These are phyloP conservation scores for Alnus glutinosa DNA, from an alignment of 306 rosid species.

Conservation along the genomic window DNA sequence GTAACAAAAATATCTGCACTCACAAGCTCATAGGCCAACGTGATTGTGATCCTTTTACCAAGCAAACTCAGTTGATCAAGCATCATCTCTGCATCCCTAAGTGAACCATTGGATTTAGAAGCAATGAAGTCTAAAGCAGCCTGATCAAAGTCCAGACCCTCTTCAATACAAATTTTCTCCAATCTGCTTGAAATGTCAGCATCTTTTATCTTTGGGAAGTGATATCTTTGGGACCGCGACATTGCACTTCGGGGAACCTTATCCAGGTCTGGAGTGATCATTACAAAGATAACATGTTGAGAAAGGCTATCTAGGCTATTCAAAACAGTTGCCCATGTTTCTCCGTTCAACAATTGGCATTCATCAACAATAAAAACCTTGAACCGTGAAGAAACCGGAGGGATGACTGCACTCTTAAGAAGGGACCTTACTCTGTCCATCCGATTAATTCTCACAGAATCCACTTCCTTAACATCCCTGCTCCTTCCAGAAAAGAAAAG, in stretches of 20 bases:
- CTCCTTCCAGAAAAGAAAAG: slow-evolving; percentile 70
- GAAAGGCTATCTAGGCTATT: slow-evolving; percentile 61
- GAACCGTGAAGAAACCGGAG: slow-evolving; percentile 62
- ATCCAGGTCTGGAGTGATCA: slow-evolving; percentile 75
- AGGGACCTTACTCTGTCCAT: slow-evolving; percentile 64
- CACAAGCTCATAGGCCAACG: slow-evolving; percentile 73
- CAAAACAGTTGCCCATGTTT: slow-evolving; percentile 67
- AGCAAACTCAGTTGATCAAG: slow-evolving; percentile 92
- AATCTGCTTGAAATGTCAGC: slow-evolving; percentile 61
- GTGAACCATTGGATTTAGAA: slow-evolving; percentile 69
- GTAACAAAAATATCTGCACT: slow-evolving; percentile 36
- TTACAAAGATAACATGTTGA: slow-evolving; percentile 65
- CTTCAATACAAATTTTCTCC: slow-evolving; percentile 56
- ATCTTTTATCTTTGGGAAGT: slow-evolving; percentile 73
- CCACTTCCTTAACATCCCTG: slow-evolving; percentile 71
- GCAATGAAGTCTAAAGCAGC: slow-evolving; percentile 71
- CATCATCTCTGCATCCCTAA: slow-evolving; percentile 93
- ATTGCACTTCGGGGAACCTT: slow-evolving; percentile 69
- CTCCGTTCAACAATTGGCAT: slow-evolving; percentile 67
- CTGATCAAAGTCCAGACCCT: slow-evolving; percentile 70
- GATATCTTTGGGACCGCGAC: slow-evolving; percentile 67
- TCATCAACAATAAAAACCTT: slow-evolving; percentile 86
- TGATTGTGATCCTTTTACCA: slow-evolving; percentile 59
- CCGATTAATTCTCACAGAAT: slow-evolving; percentile 66
- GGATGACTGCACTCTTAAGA: slow-evolving; percentile 54